Evolutionary conservation across 2,329 filamentous ascomycete species (phyloP).

Genomic region (Kalmusia sp.): DNA sequence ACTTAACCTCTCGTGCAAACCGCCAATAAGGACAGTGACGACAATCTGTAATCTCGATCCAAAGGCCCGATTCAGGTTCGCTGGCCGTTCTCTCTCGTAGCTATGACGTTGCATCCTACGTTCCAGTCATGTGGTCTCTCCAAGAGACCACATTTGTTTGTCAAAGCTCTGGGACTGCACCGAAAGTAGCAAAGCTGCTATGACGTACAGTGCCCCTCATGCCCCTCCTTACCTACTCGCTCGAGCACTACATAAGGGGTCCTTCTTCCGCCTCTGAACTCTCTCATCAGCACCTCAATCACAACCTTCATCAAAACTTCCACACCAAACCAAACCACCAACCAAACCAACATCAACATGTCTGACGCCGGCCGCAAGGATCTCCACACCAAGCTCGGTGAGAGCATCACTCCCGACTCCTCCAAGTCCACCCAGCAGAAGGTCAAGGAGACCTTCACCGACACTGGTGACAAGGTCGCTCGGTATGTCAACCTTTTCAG

Average conservation of each 20-base stretch:
- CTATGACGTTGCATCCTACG: background rate
- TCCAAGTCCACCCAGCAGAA: conserved; percentile 68
- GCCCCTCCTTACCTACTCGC: background rate
- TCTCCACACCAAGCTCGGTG: conserved; percentile 62
- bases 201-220: background rate
- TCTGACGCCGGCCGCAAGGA: conserved; percentile 70
- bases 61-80: background rate
- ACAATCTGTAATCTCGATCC: background rate
- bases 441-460: conserved; percentile 63
- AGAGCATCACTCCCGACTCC: conserved; percentile 65
- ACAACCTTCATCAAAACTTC: conserved; percentile 1
- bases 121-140: background rate
- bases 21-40: background rate
- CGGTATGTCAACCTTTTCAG: conserved; percentile 46
- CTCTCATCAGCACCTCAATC: conserved; percentile 1
- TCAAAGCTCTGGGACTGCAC: background rate
- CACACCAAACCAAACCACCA: conserved; percentile 32
- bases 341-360: conserved; percentile 55
- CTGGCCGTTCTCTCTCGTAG: background rate
- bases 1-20: background rate
- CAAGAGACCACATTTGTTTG: background rate
- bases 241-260: background rate
- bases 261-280: background rate
- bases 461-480: conserved; percentile 61
- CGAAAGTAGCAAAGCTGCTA: background rate